phyloP scores from a whole-genome alignment of 768 basidiomycete genomes.

The Glaciozyma antarctica region DNA sequence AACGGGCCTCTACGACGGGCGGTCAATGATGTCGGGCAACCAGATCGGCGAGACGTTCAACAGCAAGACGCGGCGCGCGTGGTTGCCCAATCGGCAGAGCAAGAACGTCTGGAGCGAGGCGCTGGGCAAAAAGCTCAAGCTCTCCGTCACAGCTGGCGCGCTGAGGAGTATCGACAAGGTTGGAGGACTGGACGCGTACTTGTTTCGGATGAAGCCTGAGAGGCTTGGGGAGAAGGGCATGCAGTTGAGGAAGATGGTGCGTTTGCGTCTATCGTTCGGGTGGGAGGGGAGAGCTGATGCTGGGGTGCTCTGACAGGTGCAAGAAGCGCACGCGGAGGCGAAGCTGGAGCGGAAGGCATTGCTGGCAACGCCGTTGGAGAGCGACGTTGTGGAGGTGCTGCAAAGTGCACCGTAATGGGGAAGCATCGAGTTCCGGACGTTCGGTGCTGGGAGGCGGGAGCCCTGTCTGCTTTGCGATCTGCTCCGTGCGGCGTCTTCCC shows the following conservation, averaged over 20 bases:
- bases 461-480: too few species aligned
- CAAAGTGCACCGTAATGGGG: too few species aligned
- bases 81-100: constrained; percentile 77
- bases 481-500: too few species aligned
- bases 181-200: constrained; percentile 63
- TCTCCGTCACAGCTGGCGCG: constrained; percentile 67
- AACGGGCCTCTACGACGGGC: constrained; percentile 72
- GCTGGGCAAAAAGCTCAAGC: constrained; percentile 50
- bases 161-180: constrained; percentile 78
- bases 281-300: neutral
- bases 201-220: constrained; percentile 41
- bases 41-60: constrained; percentile 74
- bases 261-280: neutral
- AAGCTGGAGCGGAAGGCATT: constrained; percentile 12
- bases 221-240: constrained; percentile 26
- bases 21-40: constrained; percentile 58
- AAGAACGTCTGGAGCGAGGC: constrained; percentile 64
- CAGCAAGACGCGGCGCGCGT: constrained; percentile 74
- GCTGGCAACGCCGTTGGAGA: neutral
- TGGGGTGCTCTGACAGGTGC: neutral
- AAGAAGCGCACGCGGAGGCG: constrained; percentile 14
- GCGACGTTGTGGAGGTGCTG: too few species aligned
- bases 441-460: too few species aligned
- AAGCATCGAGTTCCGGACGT: too few species aligned
- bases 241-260: constrained; percentile 21